A percentile compares a stretch with the other conserved stretches of the same genome.
Evolutionary conservation across 352 stramenopile species (phyloP).

Genomic region (Globisporangium ultimum): DNA sequence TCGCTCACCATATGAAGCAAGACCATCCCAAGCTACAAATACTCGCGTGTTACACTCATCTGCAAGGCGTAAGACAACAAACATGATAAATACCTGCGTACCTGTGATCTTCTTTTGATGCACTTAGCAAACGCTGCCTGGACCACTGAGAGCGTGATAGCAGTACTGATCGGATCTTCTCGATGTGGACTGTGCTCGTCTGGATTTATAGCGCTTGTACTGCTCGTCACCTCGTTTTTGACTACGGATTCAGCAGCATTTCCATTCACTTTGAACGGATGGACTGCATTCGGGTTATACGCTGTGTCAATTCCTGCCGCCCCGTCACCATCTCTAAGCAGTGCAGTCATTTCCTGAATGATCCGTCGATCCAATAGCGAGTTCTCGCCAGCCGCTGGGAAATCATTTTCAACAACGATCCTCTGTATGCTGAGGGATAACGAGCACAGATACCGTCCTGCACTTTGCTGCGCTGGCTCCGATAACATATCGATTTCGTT

Average conservation of each 20-base stretch:
- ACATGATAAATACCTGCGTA: conserved; percentile 15
- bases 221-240: neutral
- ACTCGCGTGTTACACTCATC: neutral
- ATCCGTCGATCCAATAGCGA: conserved; percentile 42
- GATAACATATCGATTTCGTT: conserved; percentile 60
- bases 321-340: conserved; percentile 24
- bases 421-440: conserved; percentile 46
- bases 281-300: conserved; percentile 9
- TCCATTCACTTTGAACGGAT: neutral
- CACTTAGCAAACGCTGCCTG: conserved; percentile 28
- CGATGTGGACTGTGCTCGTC: neutral
- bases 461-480: conserved; percentile 26
- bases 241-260: neutral
- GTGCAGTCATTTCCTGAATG: conserved; percentile 48
- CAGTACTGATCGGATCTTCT: conserved; percentile 6
- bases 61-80: conserved; percentile 1
- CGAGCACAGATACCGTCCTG: conserved; percentile 42
- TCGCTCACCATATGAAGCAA: conserved; percentile 73
- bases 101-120: conserved; percentile 73
- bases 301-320: neutral
- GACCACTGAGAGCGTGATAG: conserved; percentile 10
- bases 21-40: conserved; percentile 62
- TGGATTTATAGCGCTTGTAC: neutral
- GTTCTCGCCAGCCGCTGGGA: conserved; percentile 25
- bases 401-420: conserved; percentile 43